phyloP scores from a whole-genome alignment of 441 rosid species.

The Omphalea diandra region DNA sequence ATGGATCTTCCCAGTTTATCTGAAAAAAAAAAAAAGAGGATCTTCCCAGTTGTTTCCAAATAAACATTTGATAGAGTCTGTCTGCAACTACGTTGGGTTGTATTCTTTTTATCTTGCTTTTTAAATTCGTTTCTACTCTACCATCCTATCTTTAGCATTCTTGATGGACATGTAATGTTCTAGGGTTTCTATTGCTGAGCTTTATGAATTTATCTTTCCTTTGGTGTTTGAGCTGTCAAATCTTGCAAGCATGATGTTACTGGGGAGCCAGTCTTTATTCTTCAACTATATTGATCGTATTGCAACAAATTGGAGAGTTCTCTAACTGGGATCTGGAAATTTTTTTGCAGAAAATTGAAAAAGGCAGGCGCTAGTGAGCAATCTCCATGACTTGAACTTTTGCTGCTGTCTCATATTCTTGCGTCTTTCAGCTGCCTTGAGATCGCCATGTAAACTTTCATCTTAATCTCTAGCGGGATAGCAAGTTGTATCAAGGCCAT shows the following conservation, averaged over 20 bases:
- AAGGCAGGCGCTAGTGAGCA: conserved; percentile 33
- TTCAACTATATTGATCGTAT: background rate
- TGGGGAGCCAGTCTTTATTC: background rate
- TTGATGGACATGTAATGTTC: background rate
- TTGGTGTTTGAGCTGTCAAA: background rate
- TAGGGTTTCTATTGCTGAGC: background rate
- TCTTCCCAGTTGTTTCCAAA: background rate
- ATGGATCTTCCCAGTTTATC: too few species aligned
- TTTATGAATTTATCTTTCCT: background rate
- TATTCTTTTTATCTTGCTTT: background rate
- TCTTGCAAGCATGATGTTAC: background rate
- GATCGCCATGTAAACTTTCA: background rate
- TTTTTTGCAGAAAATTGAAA: conserved; percentile 44
- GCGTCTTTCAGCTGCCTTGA: background rate
- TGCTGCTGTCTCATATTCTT: background rate
- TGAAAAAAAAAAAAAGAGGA: background rate
- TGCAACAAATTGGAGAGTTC: conserved; percentile 1
- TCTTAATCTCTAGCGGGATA: background rate
- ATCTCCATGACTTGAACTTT: conserved; percentile 29
- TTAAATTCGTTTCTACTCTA: background rate
- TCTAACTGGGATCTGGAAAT: background rate
- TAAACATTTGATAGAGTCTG: background rate
- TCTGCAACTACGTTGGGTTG: background rate
- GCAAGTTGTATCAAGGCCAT: background rate
- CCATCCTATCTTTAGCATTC: background rate